Base-by-base conservation (phyloP, 768 basidiomycete species). In the Crassisporium funariophilum region DNA sequence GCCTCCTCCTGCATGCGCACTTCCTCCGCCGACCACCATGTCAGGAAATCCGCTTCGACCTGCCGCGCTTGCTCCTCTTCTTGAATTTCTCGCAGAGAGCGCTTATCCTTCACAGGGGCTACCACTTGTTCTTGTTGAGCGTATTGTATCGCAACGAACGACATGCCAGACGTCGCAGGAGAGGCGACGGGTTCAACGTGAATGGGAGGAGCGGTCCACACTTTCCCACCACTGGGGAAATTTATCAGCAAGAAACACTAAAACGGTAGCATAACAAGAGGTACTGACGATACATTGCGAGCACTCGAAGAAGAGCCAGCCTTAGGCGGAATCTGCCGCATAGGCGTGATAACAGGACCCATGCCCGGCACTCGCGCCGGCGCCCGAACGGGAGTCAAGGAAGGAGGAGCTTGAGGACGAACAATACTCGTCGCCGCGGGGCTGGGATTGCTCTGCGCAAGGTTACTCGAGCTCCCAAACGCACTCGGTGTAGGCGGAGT, bases 11-110 rank as follows among this genome's bases (percentile, higher is more conserved):
- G 75, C n/a, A 89, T 63, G 12, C 88, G 74, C 57, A 79, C 82
- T 63, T 92, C 90, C 64, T 95, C 94, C 5, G 76, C 83, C 1
- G 81, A 72, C 91, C 93, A 97, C 94, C 94, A 97, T 55, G 72
- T 78, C 63, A 95, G 63, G 61, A 97, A 98, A 49, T 89, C 88
- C 3, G 72, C 81, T 65, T 95, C 91, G 39, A 74, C 76, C 50
- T 76, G 81, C 20, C 75, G 74, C 33, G 76, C 79, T 24, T 69
- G 71, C 61, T 94, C 91, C 61, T 97, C 92, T 48, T 84, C 82
- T 63, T 95, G 93, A 34, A 97, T 98, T 51, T 95, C 84, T 12
- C 74, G 70, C 47, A 95, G 67, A 20, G 86, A 87, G 23, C 78
- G 78, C 50, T 78, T 82, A 51, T 80, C 79, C 49, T 76, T 78